These are phyloP conservation scores for Talaromyces sp. DNA, from an alignment of 2,329 filamentous ascomycete genomes.

Conservation along the genomic window DNA sequence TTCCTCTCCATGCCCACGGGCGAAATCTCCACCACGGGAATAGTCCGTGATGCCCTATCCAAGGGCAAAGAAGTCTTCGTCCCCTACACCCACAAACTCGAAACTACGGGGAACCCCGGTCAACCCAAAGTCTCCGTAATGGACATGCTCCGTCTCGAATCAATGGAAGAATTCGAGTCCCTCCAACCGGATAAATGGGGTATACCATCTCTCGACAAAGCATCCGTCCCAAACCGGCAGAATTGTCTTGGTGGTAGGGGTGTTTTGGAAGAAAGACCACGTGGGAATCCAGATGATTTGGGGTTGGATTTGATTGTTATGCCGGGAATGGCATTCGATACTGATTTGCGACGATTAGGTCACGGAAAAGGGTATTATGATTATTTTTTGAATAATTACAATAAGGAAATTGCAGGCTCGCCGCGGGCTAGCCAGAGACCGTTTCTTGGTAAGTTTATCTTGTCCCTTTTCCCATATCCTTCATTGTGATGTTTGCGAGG, in stretches of 20 bases:
- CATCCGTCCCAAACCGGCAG: constrained; percentile 64
- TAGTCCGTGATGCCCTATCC: constrained; percentile 76
- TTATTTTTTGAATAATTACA: constrained; percentile 79
- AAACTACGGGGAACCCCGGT: constrained; percentile 25
- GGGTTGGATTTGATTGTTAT: constrained; percentile 83
- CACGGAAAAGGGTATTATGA: constrained; percentile 98
- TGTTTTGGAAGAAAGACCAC: constrained; percentile 23
- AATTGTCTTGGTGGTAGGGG: constrained; percentile 70
- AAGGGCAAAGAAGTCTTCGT: constrained; percentile 84
- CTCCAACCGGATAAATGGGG: constrained; percentile 83
- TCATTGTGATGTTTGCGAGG: too few species aligned
- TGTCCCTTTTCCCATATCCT: too few species aligned
- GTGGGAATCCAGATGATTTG: constrained; percentile 25
- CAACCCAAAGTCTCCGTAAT: constrained; percentile 67
- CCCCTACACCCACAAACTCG: constrained; percentile 74
- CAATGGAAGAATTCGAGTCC: constrained; percentile 72
- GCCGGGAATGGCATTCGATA: constrained; percentile 91
- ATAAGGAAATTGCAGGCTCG: constrained; percentile 41
- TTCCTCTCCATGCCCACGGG: constrained; percentile 90
- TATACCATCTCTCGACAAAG: constrained; percentile 76
- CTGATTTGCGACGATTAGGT: constrained; percentile 70
- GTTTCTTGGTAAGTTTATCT: constrained; percentile 55
- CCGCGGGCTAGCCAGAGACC: constrained; percentile 48
- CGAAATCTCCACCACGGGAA: constrained; percentile 79
- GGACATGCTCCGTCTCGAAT: constrained; percentile 86